Base-by-base conservation (phyloP, 352 stramenopile species). In the Pythium grandisporangium region DNA sequence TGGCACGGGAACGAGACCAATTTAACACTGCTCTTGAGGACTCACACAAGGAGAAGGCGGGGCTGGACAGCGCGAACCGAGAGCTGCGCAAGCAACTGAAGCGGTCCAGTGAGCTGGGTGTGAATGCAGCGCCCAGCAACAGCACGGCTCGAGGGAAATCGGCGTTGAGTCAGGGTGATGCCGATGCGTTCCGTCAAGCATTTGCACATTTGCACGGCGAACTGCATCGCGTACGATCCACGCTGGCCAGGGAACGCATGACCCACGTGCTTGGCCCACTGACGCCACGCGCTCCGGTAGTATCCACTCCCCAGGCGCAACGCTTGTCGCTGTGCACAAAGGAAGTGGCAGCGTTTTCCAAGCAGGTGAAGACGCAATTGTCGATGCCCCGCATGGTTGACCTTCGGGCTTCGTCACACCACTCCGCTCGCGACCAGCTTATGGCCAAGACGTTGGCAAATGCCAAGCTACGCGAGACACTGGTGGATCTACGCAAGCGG, bases 51-150 rank as follows among this genome's bases (percentile, higher is more conserved):
- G 76, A 93, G 36, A 88, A 86, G 40, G 65, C 69, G 5, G 51
- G 66, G 12, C 46, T 90, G 13, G 82, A 86, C 45, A 61, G 70
- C 14, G 30, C 74, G 25, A 90, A 86, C 45, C 70, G 75, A 12
- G 72, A 90, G 29, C 56, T 93, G 10, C 76, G 76, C 7, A 93
- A 93, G 49, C 74, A 90, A 30, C 40, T 93, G 14, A 79, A 88
- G 43, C 74, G 76, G 17, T 68, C 61, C 2, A 88, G 63, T 32
- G 73, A 88, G 7, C 55, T 67, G 34, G 57, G 58, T 6, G 26
- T 30, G 4, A 42, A 27, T 8, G n/a, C n/a, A n/a, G n/a, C n/a
- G n/a, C n/a, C 36, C 6, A 30, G 44, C 26, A 25, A 26, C 0
- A 53, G 44, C 30, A 27, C 38, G 6, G 10, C 26, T 8, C 51